A percentile compares a stretch with the other conserved stretches of the same genome.
These are phyloP conservation scores for Hibiscus trionum DNA, from an alignment of 345 rosid species.

Conservation along the genomic window DNA sequence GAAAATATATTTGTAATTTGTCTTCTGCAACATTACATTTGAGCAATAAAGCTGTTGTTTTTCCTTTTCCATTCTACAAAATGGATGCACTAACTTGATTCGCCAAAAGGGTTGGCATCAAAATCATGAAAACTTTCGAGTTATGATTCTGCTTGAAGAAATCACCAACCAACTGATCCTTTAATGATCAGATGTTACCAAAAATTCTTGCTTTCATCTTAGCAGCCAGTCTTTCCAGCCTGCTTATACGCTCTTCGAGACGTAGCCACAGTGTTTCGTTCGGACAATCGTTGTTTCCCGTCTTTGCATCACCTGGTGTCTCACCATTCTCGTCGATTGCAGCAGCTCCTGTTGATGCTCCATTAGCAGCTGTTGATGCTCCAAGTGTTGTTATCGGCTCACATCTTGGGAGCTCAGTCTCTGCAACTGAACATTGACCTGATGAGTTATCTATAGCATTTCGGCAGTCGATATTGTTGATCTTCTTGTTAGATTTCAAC, in stretches of 20 bases:
- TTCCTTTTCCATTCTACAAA: too few species aligned
- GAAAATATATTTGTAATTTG: too few species aligned
- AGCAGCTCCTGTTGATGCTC: background rate
- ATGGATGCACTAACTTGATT: too few species aligned
- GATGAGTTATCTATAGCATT: background rate
- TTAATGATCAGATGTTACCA: too few species aligned
- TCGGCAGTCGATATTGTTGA: background rate
- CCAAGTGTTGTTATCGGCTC: background rate
- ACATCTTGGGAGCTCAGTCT: background rate
- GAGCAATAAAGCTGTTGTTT: too few species aligned
- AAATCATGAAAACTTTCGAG: too few species aligned
- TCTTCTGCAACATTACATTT: too few species aligned
- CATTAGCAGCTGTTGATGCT: background rate
- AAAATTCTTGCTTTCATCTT: constrained; percentile 4
- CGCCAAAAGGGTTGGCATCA: too few species aligned
- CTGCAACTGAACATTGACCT: background rate
- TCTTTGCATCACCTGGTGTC: too few species aligned
- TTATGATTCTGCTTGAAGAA: too few species aligned
- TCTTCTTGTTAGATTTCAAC: background rate
- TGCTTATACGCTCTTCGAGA: constrained; percentile 14
- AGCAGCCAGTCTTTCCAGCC: constrained; percentile 21
- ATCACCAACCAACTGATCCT: too few species aligned
- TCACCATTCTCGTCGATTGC: too few species aligned
- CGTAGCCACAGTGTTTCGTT: background rate
- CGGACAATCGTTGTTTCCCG: background rate